Evolutionary conservation across 257 asterid genomes (phyloP).

Genomic region (Fraxinus anomala): DNA sequence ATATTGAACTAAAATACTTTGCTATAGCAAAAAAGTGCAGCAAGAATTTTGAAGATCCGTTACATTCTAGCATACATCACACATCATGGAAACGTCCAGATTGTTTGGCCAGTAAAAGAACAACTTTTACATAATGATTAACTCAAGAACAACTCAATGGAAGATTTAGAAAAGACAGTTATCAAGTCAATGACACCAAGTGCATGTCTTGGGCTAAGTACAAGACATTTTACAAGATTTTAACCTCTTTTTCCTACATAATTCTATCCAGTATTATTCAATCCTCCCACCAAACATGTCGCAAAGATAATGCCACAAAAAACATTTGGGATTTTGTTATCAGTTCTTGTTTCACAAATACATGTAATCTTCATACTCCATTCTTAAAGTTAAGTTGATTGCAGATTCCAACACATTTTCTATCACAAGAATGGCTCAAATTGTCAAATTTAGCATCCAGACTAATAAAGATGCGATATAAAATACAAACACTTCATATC

Average conservation of each 20-base stretch:
- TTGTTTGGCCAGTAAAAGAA: not conserved
- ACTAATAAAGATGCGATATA: not conserved
- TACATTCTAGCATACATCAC: not conserved
- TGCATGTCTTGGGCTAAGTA: not conserved
- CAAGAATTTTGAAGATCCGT: not conserved
- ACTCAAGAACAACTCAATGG: not conserved
- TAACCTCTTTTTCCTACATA: not conserved
- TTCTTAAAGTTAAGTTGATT: constrained; percentile 12
- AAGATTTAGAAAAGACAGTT: not conserved
- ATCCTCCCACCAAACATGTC: constrained; percentile 35
- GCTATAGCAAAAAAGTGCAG: not conserved
- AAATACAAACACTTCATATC: constrained; percentile 6
- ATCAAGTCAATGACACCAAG: not conserved
- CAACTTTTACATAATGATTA: not conserved
- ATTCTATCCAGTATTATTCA: not conserved
- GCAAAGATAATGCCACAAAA: not conserved
- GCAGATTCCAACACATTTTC: not conserved
- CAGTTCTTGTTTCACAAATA: not conserved
- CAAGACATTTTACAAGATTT: not conserved
- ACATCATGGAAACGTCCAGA: not conserved
- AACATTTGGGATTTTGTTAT: not conserved
- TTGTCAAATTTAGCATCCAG: not conserved
- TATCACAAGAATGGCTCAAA: not conserved
- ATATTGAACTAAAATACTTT: not conserved
- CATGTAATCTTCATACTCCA: not conserved